A percentile compares a stretch with the other conserved stretches of the same genome.
Evolutionary conservation across 2,329 filamentous ascomycete species (phyloP).

Genomic region (Cordyceps javanica): DNA sequence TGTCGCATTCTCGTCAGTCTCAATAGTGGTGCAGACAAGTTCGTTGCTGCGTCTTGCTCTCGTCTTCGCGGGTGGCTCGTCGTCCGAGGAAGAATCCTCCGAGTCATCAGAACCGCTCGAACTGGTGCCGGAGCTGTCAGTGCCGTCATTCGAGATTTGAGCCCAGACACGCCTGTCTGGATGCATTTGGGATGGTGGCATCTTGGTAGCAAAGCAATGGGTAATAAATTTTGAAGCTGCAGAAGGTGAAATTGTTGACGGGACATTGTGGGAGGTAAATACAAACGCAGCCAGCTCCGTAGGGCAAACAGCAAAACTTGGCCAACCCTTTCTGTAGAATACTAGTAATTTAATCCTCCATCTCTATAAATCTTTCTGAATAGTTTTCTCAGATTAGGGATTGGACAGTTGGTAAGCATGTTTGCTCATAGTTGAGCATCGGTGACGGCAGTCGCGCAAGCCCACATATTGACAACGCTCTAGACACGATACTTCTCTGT

Average conservation of each 20-base stretch:
- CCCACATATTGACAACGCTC: background rate
- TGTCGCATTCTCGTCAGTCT: background rate
- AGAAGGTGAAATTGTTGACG: background rate
- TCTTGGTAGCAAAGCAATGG: background rate
- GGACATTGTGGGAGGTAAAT: background rate
- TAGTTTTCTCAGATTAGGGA: no score
- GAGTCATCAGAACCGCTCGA: background rate
- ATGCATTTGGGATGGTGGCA: background rate
- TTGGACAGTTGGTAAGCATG: no score
- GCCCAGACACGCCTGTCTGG: background rate
- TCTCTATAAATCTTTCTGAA: no score
- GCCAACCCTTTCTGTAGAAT: background rate
- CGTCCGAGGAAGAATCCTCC: background rate
- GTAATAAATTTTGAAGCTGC: background rate
- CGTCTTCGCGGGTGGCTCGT: background rate
- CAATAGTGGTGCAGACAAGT: no score
- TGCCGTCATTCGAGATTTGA: background rate
- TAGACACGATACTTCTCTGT: constrained; percentile 16
- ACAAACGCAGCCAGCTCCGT: background rate
- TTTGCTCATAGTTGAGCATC: no score
- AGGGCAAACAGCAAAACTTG: background rate
- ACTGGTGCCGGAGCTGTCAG: background rate
- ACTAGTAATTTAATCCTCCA: no score
- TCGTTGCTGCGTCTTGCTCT: background rate
- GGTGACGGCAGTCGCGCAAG: no score